Base-by-base conservation (phyloP, 2,329 filamentous ascomycete genomes). In the Aspergillus novofumigatus region DNA sequence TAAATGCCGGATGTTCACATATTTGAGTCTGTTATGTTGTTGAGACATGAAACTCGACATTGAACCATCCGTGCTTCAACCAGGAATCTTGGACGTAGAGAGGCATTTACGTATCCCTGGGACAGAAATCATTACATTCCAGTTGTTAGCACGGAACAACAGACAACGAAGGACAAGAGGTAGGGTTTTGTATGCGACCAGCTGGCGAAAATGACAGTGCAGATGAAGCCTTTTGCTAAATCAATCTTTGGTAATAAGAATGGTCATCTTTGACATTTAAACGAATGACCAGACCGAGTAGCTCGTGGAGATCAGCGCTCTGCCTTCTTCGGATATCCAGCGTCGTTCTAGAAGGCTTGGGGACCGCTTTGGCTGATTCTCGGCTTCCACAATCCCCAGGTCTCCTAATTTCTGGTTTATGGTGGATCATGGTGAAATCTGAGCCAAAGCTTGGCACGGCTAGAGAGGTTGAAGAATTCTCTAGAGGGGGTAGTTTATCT, bases 401-500 rank as follows among this genome's bases (percentile, higher is more conserved):
- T 44, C 35, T 28, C 32, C 21, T 21, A 20, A 49, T 51, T 45
- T 42, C 25, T 52, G 49, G 26, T 45, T 20, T 11, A 42, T 29
- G 25, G 38, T 52, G 44, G 49, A 54, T 53, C 55, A 44, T 21
- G 14, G 42, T 49, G 58, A 44, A 52, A 56, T 56, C 52, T 56
- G 48, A 59, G 53, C 23, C 56, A 61, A 60, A 62, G 60, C 60
- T 62, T 62, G 60, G 60, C 60, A 47, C 54, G 14, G 32, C 32
- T 44, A 54, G 45, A 42, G 26, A 53, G 32, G 32, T 38, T 38
- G 14, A 38, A 38, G 14, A 38, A 14, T 35, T 17, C 32, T 35
- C 32, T 35, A 23, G 2, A 2, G 2, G 3, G 23, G 3, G 23
- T 23, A 35, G 10, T 6, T 14, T 32, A 14, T 32, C 29, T 35